Percentiles rank a stretch among this genome's conserved stretches.
These are phyloP conservation scores for Microcyclosporella mali DNA, from an alignment of 2,329 filamentous ascomycete genomes.

Conservation along the genomic window DNA sequence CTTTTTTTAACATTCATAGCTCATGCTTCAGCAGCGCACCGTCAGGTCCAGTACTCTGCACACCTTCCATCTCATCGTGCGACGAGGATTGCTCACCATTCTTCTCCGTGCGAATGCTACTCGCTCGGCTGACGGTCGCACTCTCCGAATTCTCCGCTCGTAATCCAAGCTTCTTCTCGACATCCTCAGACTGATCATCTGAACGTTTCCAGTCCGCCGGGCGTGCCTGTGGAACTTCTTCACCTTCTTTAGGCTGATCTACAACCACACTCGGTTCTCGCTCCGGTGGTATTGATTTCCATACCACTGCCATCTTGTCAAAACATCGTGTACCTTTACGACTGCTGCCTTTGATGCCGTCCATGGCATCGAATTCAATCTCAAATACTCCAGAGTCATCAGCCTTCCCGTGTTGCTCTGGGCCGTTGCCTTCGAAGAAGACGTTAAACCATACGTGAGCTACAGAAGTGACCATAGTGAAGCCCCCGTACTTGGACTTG, in stretches of 20 bases:
- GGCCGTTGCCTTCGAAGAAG: slow-evolving; percentile 79
- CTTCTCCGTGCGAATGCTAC: slow-evolving; percentile 48
- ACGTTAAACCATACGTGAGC: slow-evolving; percentile 97
- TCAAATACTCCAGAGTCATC: slow-evolving; percentile 66
- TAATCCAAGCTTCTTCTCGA: slow-evolving; percentile 62
- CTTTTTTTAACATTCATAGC: too few species aligned
- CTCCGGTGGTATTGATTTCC: slow-evolving; percentile 49
- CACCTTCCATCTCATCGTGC: slow-evolving; percentile 22
- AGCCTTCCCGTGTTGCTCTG: slow-evolving; percentile 59
- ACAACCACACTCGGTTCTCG: slow-evolving; percentile 43
- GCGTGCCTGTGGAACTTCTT: slow-evolving; percentile 62
- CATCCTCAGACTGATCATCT: slow-evolving; percentile 20
- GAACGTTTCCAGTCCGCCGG: slow-evolving; percentile 71
- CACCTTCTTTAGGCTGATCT: slow-evolving; percentile 58
- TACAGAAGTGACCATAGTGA: slow-evolving; percentile 86
- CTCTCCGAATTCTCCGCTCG: slow-evolving; percentile 60
- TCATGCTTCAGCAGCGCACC: slow-evolving; percentile 6
- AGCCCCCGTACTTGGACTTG: slow-evolving; percentile 64
- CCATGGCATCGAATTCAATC: slow-evolving; percentile 71
- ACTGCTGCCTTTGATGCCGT: slow-evolving; percentile 86
- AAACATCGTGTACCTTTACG: slow-evolving; percentile 76
- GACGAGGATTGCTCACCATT: slow-evolving; percentile 17
- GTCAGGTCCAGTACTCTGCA: slow-evolving; percentile 18
- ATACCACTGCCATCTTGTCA: slow-evolving; percentile 78
- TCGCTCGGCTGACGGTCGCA: slow-evolving; percentile 63